Percentiles rank a stretch among this genome's conserved stretches.
Evolutionary conservation across 202 grass and related monocot species (phyloP).

Genomic region (Elaeis oleifera): DNA sequence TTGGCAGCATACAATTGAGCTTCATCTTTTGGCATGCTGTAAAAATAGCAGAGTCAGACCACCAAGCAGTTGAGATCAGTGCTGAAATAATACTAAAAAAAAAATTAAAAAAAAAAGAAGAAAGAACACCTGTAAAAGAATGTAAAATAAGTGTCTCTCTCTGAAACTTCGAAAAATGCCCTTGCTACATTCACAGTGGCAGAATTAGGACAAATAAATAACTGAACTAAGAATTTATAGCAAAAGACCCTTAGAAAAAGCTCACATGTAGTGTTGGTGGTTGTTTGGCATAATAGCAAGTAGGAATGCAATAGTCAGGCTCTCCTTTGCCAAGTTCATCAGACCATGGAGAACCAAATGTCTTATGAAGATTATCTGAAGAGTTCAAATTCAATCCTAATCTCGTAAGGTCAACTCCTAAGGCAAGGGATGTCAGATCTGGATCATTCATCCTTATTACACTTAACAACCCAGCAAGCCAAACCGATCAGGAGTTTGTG

Average conservation of each 20-base stretch:
- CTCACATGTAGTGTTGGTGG: constrained; percentile 55
- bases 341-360: constrained; percentile 91
- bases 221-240: neutral
- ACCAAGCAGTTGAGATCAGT: constrained; percentile 8
- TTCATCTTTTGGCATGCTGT: constrained; percentile 98
- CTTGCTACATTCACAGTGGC: constrained; percentile 44
- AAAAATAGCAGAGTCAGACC: constrained; percentile 23
- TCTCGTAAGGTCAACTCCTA: constrained; percentile 82
- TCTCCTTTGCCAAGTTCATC: constrained; percentile 81
- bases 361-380: constrained; percentile 85
- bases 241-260: constrained; percentile 12
- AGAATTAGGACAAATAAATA: constrained; percentile 29
- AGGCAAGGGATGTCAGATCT: constrained; percentile 78
- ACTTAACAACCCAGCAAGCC: constrained; percentile 72
- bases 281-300: constrained; percentile 63
- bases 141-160: constrained; percentile 72
- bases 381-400: constrained; percentile 91
- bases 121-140: constrained; percentile 91
- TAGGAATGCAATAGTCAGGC: constrained; percentile 66
- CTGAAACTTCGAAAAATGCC: constrained; percentile 70
- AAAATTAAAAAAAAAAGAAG: neutral
- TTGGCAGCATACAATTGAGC: constrained; percentile 68
- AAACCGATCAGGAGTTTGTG: constrained; percentile 56
- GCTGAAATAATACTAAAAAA: neutral
- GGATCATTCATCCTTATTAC: constrained; percentile 68